Base-by-base conservation (phyloP, 768 basidiomycete genomes). In the Boletus rufocinnamomeus region DNA sequence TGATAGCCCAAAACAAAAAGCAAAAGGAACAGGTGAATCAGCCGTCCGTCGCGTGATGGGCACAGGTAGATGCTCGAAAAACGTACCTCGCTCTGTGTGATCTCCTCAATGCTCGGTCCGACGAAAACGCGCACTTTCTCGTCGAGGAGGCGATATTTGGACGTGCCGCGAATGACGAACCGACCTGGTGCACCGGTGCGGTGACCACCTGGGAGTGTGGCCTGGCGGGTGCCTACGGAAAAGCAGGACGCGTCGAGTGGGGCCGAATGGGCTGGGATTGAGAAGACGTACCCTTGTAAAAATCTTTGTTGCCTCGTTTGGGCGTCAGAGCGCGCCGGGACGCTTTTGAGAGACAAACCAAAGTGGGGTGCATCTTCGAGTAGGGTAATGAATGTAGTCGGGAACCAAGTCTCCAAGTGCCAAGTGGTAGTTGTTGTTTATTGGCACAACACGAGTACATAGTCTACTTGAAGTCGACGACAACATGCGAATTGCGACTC, bases 241-340 rank as follows among this genome's bases (percentile, higher is more conserved):
- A 2, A 4, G 10, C 28, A 1, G 23, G 27, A 14, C 13, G 17
- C 14, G 50, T 58, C 35, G 45, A n/a, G 21, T 16, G n/a, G 6
- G 30, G 9, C 9, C 8, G 32, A 32, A 57, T 17, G 11, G 47
- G 30, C 5, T 55, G n/a, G 1, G 48, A 50, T 17, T 40, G 17
- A 21, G 19, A 41, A 38, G 9, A 50, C 75, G n/a, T 8, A 89
- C 96, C 96, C 75, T 98, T 98, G 81, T 97, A 98, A 71, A 81
- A 98, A 69, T 99, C 93, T 68, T 98, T 98, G 77, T 97, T 97
- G 17, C 84, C 96, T 48, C 86, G 77, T 72, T 98, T 98, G 0
- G 91, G 80, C 0, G 89, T 94, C 50, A 98, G 77, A 2, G 94
- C 84, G 27, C 85, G 79, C 56, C 96, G 80, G 0, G 91, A 93